Percentiles rank a stretch among this genome's conserved stretches.
These are phyloP conservation scores for Russula lepida DNA, from an alignment of 768 basidiomycete species.

Conservation along the genomic window DNA sequence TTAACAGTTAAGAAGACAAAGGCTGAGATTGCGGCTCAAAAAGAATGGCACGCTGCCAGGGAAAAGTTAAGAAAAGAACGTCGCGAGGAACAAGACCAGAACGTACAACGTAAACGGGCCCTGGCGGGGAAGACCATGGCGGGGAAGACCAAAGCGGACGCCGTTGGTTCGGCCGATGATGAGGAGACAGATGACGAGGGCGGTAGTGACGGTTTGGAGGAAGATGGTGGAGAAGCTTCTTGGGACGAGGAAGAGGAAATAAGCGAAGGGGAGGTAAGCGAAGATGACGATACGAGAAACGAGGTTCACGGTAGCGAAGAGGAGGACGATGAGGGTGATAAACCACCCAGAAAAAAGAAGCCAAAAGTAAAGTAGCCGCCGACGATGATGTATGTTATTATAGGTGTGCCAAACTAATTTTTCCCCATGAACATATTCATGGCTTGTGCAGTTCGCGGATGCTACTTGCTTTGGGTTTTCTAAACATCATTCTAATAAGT, in stretches of 20 bases:
- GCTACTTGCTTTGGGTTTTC: no score
- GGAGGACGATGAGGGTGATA: constrained; percentile 39
- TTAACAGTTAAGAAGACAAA: constrained; percentile 83
- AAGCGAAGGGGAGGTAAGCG: constrained; percentile 45
- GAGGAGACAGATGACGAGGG: constrained; percentile 14
- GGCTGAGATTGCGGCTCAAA: constrained; percentile 56
- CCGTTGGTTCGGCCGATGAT: constrained; percentile 20
- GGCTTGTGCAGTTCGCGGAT: background rate
- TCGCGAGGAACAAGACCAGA: constrained; percentile 84
- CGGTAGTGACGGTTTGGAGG: constrained; percentile 29
- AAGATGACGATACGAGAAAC: constrained; percentile 31
- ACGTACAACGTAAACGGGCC: constrained; percentile 78
- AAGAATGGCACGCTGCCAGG: constrained; percentile 69
- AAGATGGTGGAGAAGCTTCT: constrained; percentile 28
- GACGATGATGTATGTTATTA: constrained; percentile 29
- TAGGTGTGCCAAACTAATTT: background rate
- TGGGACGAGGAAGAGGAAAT: constrained; percentile 61
- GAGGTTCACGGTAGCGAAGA: constrained; percentile 37
- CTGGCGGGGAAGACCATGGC: constrained; percentile 28
- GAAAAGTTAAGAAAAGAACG: constrained; percentile 68
- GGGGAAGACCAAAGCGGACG: constrained; percentile 27
- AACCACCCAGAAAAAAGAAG: constrained; percentile 44
- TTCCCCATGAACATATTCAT: background rate
- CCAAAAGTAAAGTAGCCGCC: constrained; percentile 40
- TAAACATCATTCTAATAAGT: no score